These are phyloP conservation scores for Helianthus tuberosus DNA, from an alignment of 129 eudicot species.

Conservation along the genomic window DNA sequence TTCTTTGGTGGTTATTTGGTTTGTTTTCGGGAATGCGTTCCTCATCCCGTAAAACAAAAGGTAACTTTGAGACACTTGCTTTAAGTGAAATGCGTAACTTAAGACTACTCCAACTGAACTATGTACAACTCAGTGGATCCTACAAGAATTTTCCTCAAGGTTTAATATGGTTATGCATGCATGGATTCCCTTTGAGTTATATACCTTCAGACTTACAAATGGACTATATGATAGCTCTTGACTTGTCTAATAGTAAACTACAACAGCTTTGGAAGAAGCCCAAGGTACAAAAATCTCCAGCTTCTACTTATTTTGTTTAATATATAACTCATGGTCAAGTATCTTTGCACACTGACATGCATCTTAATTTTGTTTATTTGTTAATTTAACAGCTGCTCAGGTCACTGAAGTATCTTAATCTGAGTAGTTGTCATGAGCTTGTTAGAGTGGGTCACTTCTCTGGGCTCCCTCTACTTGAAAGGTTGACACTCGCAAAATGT, in stretches of 20 bases:
- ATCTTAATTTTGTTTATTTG: background rate
- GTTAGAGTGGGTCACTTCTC: slow-evolving; percentile 25
- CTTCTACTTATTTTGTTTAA: background rate
- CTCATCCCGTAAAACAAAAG: background rate
- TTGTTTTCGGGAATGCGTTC: background rate
- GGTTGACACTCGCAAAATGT: slow-evolving; percentile 19
- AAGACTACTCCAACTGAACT: slow-evolving; percentile 27
- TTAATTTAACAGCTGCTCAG: slow-evolving; percentile 21
- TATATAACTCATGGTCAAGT: too few relatives aligned
- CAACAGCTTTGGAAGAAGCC: slow-evolving; percentile 17
- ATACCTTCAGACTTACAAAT: slow-evolving; percentile 26
- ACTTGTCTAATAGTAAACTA: slow-evolving; percentile 20
- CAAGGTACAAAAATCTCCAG: slow-evolving; percentile 6
- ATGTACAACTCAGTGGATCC: slow-evolving; percentile 34
- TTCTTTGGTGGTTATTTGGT: background rate
- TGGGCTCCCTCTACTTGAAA: slow-evolving; percentile 24
- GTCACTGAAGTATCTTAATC: slow-evolving; percentile 31
- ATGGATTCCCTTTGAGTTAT: slow-evolving; percentile 28
- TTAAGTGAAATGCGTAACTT: slow-evolving; percentile 31
- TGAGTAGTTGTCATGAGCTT: slow-evolving; percentile 18
- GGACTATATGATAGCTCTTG: slow-evolving; percentile 24
- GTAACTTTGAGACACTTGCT: slow-evolving; percentile 7
- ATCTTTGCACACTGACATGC: slow-evolving; percentile 1
- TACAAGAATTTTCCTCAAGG: slow-evolving; percentile 15
- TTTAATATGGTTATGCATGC: slow-evolving; percentile 33